Evolutionary conservation across 805 yeast species (phyloP).

Genomic region (Ogataea wickerhamii): DNA sequence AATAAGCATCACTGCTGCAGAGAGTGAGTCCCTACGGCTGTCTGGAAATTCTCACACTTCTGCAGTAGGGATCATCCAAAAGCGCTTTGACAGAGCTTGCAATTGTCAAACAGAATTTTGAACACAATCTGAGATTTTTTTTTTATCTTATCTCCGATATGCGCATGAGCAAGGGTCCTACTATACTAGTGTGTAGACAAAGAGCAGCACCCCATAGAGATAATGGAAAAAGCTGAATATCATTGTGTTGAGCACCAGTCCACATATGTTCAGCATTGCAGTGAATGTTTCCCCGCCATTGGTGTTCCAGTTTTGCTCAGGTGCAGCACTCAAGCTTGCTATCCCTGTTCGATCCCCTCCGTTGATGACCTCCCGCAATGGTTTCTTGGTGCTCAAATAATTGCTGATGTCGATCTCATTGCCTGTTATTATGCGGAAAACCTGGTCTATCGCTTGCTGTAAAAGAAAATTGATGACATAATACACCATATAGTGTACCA

Average conservation of each 20-base stretch:
- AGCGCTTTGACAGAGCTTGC: no score
- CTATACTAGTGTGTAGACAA: conserved; percentile 13
- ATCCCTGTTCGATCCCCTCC: neutral
- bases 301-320: conserved; percentile 14
- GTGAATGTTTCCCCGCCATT: conserved; percentile 20
- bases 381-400: conserved; percentile 6
- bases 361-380: conserved; percentile 3
- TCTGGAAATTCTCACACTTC: no score
- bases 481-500: conserved; percentile 19
- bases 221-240: conserved; percentile 22
- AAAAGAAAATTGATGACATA: conserved; percentile 18
- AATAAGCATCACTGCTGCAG: no score
- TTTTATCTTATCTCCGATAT: neutral
- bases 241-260: conserved; percentile 19
- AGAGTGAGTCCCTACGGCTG: no score
- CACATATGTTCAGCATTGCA: conserved; percentile 14
- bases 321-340: neutral
- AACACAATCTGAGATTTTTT: no score
- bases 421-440: conserved; percentile 12
- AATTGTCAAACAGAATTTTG: neutral
- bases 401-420: conserved; percentile 17
- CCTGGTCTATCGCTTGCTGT: conserved; percentile 18
- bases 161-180: neutral
- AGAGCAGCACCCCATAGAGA: conserved; percentile 17
- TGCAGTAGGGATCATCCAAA: no score